phyloP scores from a whole-genome alignment of 768 basidiomycete species.

The Hemileccinum impolitum region DNA sequence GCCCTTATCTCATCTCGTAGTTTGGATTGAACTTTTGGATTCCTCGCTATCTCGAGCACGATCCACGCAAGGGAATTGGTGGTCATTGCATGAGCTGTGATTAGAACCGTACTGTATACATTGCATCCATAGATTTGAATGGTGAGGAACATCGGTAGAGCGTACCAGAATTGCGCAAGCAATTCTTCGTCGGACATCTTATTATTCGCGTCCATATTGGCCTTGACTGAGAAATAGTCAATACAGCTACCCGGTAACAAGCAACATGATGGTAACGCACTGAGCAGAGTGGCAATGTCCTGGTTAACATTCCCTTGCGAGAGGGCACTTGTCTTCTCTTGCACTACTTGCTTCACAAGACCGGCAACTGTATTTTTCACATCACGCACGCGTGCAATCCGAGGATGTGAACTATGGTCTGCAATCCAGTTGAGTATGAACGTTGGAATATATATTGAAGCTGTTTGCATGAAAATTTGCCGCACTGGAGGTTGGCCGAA shows the following conservation, averaged over 20 bases:
- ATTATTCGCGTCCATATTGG: constrained; percentile 21
- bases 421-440: no score
- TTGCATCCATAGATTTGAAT: neutral
- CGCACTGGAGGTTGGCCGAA: no score
- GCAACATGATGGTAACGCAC: constrained; percentile 21
- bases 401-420: no score
- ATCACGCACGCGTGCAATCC: no score
- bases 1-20: constrained; percentile 41
- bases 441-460: no score
- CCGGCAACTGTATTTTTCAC: no score
- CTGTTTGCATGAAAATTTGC: no score
- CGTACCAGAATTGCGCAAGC: constrained; percentile 15
- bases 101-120: constrained; percentile 38
- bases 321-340: no score
- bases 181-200: constrained; percentile 16
- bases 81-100: constrained; percentile 59
- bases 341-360: no score
- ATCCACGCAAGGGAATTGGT: constrained; percentile 55
- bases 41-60: constrained; percentile 54
- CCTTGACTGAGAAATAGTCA: constrained; percentile 12
- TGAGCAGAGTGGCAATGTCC: constrained; percentile 32
- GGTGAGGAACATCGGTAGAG: neutral
- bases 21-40: constrained; percentile 53
- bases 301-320: constrained; percentile 5
- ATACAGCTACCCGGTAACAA: no score